phyloP scores from a whole-genome alignment of 225 moss, liverwort and hornwort genomes.

The Pseudoscleropodium purum region DNA sequence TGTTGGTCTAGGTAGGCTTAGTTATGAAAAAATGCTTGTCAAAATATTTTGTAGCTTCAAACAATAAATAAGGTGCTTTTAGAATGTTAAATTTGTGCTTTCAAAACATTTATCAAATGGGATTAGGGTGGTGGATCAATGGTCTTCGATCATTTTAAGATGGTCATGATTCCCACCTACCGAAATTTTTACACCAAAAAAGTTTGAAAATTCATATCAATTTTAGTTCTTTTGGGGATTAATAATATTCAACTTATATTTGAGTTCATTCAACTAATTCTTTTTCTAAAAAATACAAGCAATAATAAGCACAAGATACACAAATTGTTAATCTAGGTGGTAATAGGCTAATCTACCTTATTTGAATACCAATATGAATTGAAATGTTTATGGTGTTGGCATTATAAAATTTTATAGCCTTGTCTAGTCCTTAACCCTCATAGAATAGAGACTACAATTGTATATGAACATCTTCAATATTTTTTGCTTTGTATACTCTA shows the following conservation, averaged over 20 bases:
- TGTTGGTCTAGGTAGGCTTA: neutral
- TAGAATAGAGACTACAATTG: neutral
- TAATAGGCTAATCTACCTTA: neutral
- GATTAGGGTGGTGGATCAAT: neutral
- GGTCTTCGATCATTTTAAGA: too few relatives aligned
- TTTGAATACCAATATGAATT: neutral
- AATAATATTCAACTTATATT: neutral
- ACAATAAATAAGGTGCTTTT: too few relatives aligned
- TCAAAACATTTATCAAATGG: neutral
- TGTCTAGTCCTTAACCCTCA: neutral
- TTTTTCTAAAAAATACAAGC: too few relatives aligned
- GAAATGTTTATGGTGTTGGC: neutral
- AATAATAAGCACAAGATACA: neutral
- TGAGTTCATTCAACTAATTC: neutral
- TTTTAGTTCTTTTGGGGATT: neutral
- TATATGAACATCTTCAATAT: neutral
- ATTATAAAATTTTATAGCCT: neutral
- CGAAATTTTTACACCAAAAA: neutral
- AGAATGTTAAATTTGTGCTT: too few relatives aligned
- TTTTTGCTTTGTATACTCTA: neutral
- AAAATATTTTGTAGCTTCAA: too few relatives aligned
- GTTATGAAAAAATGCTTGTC: too few relatives aligned
- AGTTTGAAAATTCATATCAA: neutral
- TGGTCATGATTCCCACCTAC: neutral
- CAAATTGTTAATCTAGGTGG: rapidly evolving